These are phyloP conservation scores for Gracilariopsis chorda DNA, from an alignment of 23 red algal genomes.

Conservation along the genomic window DNA sequence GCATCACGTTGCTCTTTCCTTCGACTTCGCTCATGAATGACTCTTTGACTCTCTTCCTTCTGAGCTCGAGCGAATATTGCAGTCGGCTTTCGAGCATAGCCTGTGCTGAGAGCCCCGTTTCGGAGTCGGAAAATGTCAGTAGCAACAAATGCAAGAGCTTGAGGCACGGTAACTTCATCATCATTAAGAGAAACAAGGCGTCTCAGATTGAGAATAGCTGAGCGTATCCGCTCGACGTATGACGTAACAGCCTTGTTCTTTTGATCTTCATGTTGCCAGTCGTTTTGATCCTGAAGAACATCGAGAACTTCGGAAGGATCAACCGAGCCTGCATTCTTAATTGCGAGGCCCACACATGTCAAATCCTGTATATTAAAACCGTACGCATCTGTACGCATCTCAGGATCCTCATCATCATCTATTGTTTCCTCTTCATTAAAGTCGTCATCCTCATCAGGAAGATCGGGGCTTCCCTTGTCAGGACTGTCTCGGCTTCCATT, in stretches of 20 bases:
- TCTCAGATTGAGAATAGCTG: conserved; percentile 20
- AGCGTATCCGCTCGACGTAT: not conserved
- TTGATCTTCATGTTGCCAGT: not conserved
- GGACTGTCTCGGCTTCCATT: not conserved
- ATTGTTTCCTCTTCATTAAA: conserved; percentile 1
- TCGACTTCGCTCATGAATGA: not conserved
- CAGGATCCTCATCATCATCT: conserved; percentile 35
- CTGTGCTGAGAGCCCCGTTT: conserved; percentile 14
- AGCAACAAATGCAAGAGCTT: conserved; percentile 47
- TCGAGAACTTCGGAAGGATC: not conserved
- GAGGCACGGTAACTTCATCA: not conserved
- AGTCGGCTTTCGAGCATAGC: conserved; percentile 1
- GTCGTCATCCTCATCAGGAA: conserved; percentile 14
- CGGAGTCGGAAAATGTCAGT: conserved; percentile 36
- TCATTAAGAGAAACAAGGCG: not conserved
- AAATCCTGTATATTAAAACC: conserved; percentile 17
- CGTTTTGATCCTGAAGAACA: not conserved
- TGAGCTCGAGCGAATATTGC: not conserved
- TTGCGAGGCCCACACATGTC: conserved; percentile 25
- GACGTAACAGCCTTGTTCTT: not conserved
- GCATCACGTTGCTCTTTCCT: conserved; percentile 50
- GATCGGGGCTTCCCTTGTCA: not conserved
- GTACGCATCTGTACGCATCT: conserved; percentile 5
- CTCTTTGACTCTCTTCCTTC: not conserved
- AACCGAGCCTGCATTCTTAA: not conserved